A percentile compares a stretch with the other conserved stretches of the same genome.
Evolutionary conservation across 352 stramenopile genomes (phyloP).

Genomic region (Phytophthora fragariae): DNA sequence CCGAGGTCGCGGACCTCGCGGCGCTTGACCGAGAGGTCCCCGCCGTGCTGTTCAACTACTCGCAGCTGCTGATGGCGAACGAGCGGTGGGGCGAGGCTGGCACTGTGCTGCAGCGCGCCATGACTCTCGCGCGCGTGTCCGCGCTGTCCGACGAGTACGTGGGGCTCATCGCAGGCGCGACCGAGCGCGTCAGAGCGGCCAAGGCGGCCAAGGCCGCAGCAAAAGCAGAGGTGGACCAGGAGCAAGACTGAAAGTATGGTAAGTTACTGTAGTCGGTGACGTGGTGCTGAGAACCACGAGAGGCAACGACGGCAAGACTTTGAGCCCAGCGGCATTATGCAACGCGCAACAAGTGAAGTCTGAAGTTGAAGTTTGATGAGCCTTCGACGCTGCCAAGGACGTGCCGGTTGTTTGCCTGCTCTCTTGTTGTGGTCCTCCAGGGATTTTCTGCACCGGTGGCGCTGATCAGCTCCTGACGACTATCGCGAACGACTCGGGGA

Average conservation of each 20-base stretch:
- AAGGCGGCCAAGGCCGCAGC: conserved; percentile 19
- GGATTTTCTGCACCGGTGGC: conserved; percentile 13
- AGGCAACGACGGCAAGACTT: not conserved
- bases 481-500: conserved; percentile 26
- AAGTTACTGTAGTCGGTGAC: not conserved
- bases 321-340: not conserved
- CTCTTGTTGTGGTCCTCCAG: conserved; percentile 8
- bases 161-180: conserved; percentile 34
- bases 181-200: conserved; percentile 20
- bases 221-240: conserved; percentile 17
- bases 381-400: not conserved
- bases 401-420: conserved; percentile 13
- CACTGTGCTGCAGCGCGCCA: conserved; percentile 32
- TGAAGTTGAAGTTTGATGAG: conserved; percentile 17
- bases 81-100: conserved; percentile 39
- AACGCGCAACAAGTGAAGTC: conserved; percentile 9
- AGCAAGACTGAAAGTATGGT: conserved; percentile 17
- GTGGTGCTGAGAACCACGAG: not conserved
- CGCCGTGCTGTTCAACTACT: conserved; percentile 50
- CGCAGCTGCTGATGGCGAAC: conserved; percentile 36
- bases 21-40: conserved; percentile 46
- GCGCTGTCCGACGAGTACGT: conserved; percentile 35
- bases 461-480: conserved; percentile 15
- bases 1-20: conserved; percentile 32
- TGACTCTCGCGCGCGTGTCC: conserved; percentile 31